Evolutionary conservation across 345 rosid genomes (phyloP), one percentile per base, ranked within the genome.

Genomic region (Murraya koenigii): DNA sequence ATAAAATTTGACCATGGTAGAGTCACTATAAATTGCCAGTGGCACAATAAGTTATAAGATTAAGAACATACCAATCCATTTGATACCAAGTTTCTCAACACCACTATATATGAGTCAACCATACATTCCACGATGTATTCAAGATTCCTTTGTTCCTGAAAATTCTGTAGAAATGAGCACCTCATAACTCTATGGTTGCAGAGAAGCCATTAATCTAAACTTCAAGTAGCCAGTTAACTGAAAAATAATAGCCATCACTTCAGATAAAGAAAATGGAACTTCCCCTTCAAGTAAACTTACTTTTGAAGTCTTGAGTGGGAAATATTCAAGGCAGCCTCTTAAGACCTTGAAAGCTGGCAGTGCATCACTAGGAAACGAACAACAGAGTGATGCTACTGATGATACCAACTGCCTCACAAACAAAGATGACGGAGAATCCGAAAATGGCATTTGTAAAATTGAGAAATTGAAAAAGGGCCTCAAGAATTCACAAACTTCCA

Each of bases 381-480:
- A 95, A 84, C 95, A 90, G 77, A 92, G 80, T 4, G 98, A 89
- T 38, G 97, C 87, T 84, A 95, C 75, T 23, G 94, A 90, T 56
- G 93, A 85, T 38, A 92, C 30, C 32, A 95, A 82, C 69, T 86
- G 91, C 87, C 89, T 86, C 3, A 82, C 80, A 82, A 93, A 93
- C 77, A 83, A 85, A 38, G 84, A 77, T 0, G 88, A 75, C 0
- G 84, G 69, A 36, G 88, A 76, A 80, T 87, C 85, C 39, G 82
- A 80, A 83, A 85, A 78, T 5, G 92, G 89, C 63, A 87, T 38
- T 36, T 90, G 79, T 56, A 93, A 80, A 73, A 93, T 75, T 1
- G 90, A 79, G 80, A 86, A 93, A 75, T 72, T 85, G 81, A 93
- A 5, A 54, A 95, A 89, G 28, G 94, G 93, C 82, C 91, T 89